Conservation (phyloP, 1,284 basidiomycete species). For the Xerocomus cyaneibrunnescens region DNA sequence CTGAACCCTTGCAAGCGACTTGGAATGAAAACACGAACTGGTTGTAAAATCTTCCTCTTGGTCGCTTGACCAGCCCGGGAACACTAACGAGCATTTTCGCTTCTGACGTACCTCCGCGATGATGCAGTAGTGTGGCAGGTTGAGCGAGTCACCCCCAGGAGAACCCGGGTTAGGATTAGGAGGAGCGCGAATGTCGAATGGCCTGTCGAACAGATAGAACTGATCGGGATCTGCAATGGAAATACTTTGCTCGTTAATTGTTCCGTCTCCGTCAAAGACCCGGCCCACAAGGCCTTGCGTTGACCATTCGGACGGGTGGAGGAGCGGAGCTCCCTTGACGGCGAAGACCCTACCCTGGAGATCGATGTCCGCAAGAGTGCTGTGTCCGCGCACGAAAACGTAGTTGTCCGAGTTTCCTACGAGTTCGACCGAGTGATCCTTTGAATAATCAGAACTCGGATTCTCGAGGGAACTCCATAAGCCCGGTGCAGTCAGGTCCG, state of each 20-base stretch:
- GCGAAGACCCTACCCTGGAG: slow-evolving; percentile 6
- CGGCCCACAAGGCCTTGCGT: not conserved
- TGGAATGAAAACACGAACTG: not conserved
- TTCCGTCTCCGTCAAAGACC: not conserved
- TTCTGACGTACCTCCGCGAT: slow-evolving; percentile 17
- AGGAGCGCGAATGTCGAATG: slow-evolving; percentile 2
- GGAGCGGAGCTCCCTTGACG: not conserved
- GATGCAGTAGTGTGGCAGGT: slow-evolving; percentile 8
- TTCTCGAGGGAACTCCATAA: slow-evolving; percentile 3
- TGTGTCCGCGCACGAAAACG: slow-evolving; percentile 17
- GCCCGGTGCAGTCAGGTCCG: not conserved
- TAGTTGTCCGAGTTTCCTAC: slow-evolving; percentile 8
- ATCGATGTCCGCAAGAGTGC: slow-evolving; percentile 12
- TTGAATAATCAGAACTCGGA: slow-evolving; percentile 7
- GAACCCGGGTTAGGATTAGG: not conserved
- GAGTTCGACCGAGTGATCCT: slow-evolving; percentile 1
- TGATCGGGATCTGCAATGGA: not conserved
- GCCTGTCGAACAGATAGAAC: slow-evolving; percentile 11
- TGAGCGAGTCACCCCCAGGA: not conserved
- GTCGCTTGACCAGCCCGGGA: slow-evolving; percentile 8
- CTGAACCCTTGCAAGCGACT: not conserved
- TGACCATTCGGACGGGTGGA: slow-evolving; percentile 1
- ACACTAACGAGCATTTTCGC: not conserved
- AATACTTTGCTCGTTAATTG: slow-evolving; percentile 5
- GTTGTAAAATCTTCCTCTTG: slow-evolving; percentile 3